Evolutionary conservation across 2,329 filamentous ascomycete genomes (phyloP).

Genomic region (Zalaria sp.): DNA sequence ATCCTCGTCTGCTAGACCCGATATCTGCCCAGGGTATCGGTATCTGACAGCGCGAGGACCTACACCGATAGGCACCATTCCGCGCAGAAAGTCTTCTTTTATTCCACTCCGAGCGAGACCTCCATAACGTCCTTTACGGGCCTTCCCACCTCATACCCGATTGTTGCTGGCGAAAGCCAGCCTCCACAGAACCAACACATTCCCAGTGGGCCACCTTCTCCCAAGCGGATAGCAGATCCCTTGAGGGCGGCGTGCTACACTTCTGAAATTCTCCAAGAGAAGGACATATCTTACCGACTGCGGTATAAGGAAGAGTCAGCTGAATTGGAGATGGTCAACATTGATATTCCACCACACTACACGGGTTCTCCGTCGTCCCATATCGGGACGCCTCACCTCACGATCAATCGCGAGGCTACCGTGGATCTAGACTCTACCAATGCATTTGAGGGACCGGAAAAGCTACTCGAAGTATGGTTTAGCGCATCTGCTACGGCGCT

Average conservation of each 20-base stretch:
- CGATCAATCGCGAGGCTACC: conserved; percentile 91
- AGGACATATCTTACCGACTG: conserved; percentile 1
- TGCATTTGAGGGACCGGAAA: conserved; percentile 96
- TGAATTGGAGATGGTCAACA: conserved; percentile 62
- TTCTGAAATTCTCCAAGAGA: conserved; percentile 7
- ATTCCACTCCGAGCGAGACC: conserved; percentile 72
- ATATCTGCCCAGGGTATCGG: conserved; percentile 77
- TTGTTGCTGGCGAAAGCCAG: conserved; percentile 83
- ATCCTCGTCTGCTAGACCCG: conserved; percentile 63
- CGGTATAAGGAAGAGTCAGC: neutral
- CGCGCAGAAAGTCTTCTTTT: conserved; percentile 67
- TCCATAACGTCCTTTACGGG: conserved; percentile 72
- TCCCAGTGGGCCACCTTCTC: conserved; percentile 84
- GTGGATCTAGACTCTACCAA: conserved; percentile 87
- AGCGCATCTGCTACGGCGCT: conserved; percentile 62
- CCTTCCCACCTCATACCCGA: conserved; percentile 36
- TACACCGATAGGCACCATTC: conserved; percentile 65
- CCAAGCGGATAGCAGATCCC: conserved; percentile 85
- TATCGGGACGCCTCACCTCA: conserved; percentile 74
- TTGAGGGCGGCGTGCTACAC: conserved; percentile 96
- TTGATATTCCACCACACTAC: conserved; percentile 66
- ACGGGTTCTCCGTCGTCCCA: conserved; percentile 60
- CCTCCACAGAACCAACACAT: conserved; percentile 43
- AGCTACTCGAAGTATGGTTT: conserved; percentile 98
- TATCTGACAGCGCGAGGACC: conserved; percentile 54